Evolutionary conservation across 768 basidiomycete genomes (phyloP).

Genomic region (Naematelia encephala): DNA sequence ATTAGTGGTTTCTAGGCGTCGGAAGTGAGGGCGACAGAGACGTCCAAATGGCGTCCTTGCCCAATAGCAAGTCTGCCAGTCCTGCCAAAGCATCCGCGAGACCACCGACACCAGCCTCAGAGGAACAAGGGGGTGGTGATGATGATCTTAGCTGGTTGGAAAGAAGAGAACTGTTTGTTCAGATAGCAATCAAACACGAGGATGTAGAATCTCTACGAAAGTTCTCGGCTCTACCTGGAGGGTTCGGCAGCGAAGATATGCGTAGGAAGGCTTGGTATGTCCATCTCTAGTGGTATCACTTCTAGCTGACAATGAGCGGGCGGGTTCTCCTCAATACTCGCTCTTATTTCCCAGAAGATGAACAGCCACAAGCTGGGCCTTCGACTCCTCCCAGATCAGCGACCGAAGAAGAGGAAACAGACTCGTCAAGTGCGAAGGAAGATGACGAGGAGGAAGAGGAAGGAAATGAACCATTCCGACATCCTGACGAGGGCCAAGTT

Average conservation of each 20-base stretch:
- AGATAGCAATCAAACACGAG: constrained; percentile 29
- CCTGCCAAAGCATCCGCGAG: background rate
- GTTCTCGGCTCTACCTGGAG: constrained; percentile 45
- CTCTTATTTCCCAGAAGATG: constrained; percentile 12
- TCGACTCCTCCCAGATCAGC: background rate
- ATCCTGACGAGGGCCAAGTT: constrained; percentile 77
- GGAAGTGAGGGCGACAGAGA: too few relatives aligned
- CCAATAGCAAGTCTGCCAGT: background rate
- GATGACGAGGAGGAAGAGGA: background rate
- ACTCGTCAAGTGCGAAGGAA: constrained; percentile 1
- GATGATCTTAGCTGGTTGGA: constrained; percentile 19
- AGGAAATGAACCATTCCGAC: constrained; percentile 9
- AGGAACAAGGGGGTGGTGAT: background rate
- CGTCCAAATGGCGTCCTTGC: too few relatives aligned
- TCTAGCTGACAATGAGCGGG: constrained; percentile 1
- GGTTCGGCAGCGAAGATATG: constrained; percentile 45
- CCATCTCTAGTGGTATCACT: background rate
- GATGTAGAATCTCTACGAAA: constrained; percentile 34
- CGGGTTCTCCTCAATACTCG: constrained; percentile 18
- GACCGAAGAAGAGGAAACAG: background rate
- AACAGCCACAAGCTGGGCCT: background rate
- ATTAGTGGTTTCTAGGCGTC: too few relatives aligned
- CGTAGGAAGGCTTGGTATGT: constrained; percentile 48
- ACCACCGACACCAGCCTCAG: background rate
- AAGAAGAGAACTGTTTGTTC: constrained; percentile 31